Conservation (phyloP, 2,329 filamentous ascomycete genomes). For the Macrophomina phaseolina region DNA sequence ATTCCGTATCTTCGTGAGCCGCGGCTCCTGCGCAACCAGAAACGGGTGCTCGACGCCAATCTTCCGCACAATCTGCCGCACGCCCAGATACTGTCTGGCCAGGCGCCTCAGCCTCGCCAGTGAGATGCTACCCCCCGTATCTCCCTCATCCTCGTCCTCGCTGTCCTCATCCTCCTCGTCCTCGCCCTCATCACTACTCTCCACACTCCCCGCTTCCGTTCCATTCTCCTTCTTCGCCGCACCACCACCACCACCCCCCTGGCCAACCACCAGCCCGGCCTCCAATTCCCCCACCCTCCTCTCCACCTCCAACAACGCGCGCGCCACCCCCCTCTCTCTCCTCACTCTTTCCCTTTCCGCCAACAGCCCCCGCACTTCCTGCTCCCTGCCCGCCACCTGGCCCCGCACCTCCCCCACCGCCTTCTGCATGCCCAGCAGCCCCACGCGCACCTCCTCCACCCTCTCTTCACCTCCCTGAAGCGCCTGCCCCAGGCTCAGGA, state of each 20-base stretch:
- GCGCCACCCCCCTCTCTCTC: slow-evolving; percentile 66
- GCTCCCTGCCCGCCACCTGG: slow-evolving; percentile 67
- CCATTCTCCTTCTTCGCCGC: slow-evolving; percentile 25
- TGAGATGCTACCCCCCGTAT: slow-evolving; percentile 36
- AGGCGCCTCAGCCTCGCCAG: slow-evolving; percentile 59
- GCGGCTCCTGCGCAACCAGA: slow-evolving; percentile 60
- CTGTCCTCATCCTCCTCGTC: slow-evolving; percentile 43
- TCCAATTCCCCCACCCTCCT: slow-evolving; percentile 69
- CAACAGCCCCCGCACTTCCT: slow-evolving; percentile 67
- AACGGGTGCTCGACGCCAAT: slow-evolving; percentile 68
- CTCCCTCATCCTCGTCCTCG: slow-evolving; percentile 41
- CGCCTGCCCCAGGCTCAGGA: slow-evolving; percentile 80
- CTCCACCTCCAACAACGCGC: slow-evolving; percentile 69
- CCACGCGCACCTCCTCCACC: slow-evolving; percentile 87
- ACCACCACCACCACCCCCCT: slow-evolving; percentile 34
- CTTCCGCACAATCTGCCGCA: slow-evolving; percentile 57
- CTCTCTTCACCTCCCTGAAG: slow-evolving; percentile 88
- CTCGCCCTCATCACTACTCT: slow-evolving; percentile 37
- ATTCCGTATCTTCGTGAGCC: slow-evolving; percentile 64
- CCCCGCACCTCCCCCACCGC: slow-evolving; percentile 77
- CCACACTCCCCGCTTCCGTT: slow-evolving; percentile 33
- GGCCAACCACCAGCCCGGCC: slow-evolving; percentile 61
- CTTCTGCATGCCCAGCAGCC: slow-evolving; percentile 81
- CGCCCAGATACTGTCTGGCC: slow-evolving; percentile 62
- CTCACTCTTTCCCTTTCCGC: slow-evolving; percentile 74